A percentile compares a stretch with the other conserved stretches of the same genome.
Evolutionary conservation across 1,139 yeast genomes (phyloP).

Genomic region (Nakaseomyces uthaithaninus): DNA sequence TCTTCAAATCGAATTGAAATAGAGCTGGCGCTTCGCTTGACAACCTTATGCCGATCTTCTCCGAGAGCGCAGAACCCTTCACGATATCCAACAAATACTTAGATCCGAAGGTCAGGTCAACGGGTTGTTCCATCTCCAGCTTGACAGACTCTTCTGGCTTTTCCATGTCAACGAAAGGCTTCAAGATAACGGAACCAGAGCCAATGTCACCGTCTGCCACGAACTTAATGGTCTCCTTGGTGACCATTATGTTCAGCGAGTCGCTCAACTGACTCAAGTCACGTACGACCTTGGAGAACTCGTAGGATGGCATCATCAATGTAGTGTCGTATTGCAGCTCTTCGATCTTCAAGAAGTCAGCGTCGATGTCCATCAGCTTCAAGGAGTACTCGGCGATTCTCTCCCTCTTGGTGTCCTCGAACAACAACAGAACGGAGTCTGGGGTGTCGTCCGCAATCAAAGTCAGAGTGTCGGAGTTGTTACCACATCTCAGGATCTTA

Average conservation of each 20-base stretch:
- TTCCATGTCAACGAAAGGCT: constrained; percentile 76
- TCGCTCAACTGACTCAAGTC: constrained; percentile 83
- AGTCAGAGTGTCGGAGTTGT: constrained; percentile 80
- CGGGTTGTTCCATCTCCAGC: constrained; percentile 80
- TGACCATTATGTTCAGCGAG: constrained; percentile 74
- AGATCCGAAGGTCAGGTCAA: constrained; percentile 81
- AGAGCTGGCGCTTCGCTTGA: constrained; percentile 91
- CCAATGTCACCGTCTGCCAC: constrained; percentile 90
- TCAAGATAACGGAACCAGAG: constrained; percentile 75
- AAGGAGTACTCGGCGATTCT: constrained; percentile 87
- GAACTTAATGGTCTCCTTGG: constrained; percentile 88
- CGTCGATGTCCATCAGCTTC: constrained; percentile 93
- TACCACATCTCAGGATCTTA: constrained; percentile 86
- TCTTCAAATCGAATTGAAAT: constrained; percentile 84
- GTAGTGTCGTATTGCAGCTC: constrained; percentile 88
- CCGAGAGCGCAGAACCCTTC: constrained; percentile 76
- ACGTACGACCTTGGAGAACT: constrained; percentile 82
- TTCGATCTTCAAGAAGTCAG: constrained; percentile 88
- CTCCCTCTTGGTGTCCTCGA: constrained; percentile 86
- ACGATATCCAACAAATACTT: constrained; percentile 85
- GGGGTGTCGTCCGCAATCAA: constrained; percentile 89
- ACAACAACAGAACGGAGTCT: constrained; percentile 69
- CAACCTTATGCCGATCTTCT: constrained; percentile 71
- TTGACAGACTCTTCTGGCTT: constrained; percentile 66
- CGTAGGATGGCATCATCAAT: constrained; percentile 78